phyloP scores from a whole-genome alignment of 2,329 filamentous ascomycete species.

The Botrytis porri region DNA sequence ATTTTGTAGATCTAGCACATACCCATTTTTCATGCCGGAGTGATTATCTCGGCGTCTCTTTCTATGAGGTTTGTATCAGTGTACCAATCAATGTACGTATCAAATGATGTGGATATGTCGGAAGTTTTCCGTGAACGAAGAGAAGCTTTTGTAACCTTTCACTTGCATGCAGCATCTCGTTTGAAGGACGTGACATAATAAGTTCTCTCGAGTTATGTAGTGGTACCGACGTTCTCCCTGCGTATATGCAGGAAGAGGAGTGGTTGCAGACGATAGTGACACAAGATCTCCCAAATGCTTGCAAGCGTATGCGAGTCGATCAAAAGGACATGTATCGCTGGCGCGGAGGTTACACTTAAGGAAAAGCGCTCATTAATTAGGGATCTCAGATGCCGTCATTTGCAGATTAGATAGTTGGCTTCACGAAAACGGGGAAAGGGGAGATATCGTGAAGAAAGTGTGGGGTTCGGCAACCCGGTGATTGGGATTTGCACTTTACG shows the following conservation, averaged over 20 bases:
- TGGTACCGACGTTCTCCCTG: neutral
- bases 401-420: neutral
- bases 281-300: conserved; percentile 18
- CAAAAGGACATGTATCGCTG: neutral
- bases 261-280: conserved; percentile 1
- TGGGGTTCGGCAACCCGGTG: conserved; percentile 2
- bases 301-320: conserved; percentile 10
- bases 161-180: conserved; percentile 7
- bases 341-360: neutral
- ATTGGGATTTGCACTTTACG: conserved; percentile 1
- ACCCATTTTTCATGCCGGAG: neutral
- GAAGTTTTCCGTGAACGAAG: conserved; percentile 12
- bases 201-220: neutral
- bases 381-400: neutral
- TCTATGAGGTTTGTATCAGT: neutral
- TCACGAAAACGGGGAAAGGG: conserved; percentile 4
- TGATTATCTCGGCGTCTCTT: neutral
- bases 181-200: conserved; percentile 8
- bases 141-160: neutral
- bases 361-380: neutral
- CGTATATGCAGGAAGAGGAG: neutral
- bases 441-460: neutral
- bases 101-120: conserved; percentile 12
- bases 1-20: neutral
- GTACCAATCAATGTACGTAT: neutral